phyloP scores from a whole-genome alignment of 805 yeast species.

The Candida ulmi region DNA sequence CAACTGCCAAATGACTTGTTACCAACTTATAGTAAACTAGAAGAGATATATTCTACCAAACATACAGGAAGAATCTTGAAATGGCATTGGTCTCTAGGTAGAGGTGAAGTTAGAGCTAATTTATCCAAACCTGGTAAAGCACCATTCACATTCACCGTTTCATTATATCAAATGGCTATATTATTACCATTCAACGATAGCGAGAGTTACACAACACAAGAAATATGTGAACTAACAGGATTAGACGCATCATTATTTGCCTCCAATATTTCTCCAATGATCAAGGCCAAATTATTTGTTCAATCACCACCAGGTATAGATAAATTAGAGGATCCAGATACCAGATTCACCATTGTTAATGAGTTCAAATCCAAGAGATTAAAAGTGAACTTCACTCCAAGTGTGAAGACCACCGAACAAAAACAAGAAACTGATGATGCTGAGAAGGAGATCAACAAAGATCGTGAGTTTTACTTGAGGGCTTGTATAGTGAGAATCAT shows the following conservation, averaged over 20 bases:
- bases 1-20: constrained; percentile 65
- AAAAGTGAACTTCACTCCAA: constrained; percentile 72
- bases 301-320: constrained; percentile 62
- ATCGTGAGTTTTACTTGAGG: constrained; percentile 76
- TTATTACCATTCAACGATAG: constrained; percentile 74
- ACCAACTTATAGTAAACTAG: constrained; percentile 60
- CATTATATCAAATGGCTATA: constrained; percentile 83
- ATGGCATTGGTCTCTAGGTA: constrained; percentile 95
- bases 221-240: constrained; percentile 63
- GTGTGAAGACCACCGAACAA: constrained; percentile 46
- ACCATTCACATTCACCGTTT: constrained; percentile 74
- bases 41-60: constrained; percentile 60
- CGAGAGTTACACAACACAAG: constrained; percentile 52
- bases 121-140: constrained; percentile 76
- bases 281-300: constrained; percentile 67
- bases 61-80: constrained; percentile 86
- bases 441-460: constrained; percentile 77
- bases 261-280: constrained; percentile 73
- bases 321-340: constrained; percentile 42
- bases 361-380: constrained; percentile 84
- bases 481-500: constrained; percentile 95
- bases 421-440: constrained; percentile 69
- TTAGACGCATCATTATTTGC: constrained; percentile 60
- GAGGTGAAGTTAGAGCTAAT: constrained; percentile 87
- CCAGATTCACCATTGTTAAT: constrained; percentile 62